Conservation (phyloP, 2,329 filamentous ascomycete species). For the Ophiostoma triangulosporum region DNA sequence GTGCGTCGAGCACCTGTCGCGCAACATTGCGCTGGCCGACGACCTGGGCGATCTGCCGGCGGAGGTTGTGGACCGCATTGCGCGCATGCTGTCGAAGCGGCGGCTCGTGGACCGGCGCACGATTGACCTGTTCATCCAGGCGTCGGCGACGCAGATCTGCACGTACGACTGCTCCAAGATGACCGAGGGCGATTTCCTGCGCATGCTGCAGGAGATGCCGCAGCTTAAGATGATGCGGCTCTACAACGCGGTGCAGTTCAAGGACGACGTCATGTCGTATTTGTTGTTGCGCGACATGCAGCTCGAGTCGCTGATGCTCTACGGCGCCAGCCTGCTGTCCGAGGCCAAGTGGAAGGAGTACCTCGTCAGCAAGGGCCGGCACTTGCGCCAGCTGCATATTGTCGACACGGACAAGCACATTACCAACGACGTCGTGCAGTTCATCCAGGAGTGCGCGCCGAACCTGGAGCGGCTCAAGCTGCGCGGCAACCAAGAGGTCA, state of each 20-base stretch:
- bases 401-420: slow-evolving; percentile 78
- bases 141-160: slow-evolving; percentile 34
- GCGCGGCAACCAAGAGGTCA: slow-evolving; percentile 63
- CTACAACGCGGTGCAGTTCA: slow-evolving; percentile 82
- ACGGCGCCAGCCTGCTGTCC: slow-evolving; percentile 72
- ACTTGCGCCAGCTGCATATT: slow-evolving; percentile 57
- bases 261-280: slow-evolving; percentile 71
- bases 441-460: slow-evolving; percentile 51
- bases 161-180: slow-evolving; percentile 53
- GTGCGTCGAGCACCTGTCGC: slow-evolving; percentile 48
- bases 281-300: slow-evolving; percentile 53
- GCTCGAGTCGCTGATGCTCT: slow-evolving; percentile 62
- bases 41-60: slow-evolving; percentile 47
- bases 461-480: slow-evolving; percentile 65
- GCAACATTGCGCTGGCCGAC: slow-evolving; percentile 48
- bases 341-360: slow-evolving; percentile 62
- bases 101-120: slow-evolving; percentile 41
- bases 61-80: slow-evolving; percentile 43
- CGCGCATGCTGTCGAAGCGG: slow-evolving; percentile 45
- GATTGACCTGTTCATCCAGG: slow-evolving; percentile 42
- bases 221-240: slow-evolving; percentile 58
- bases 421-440: slow-evolving; percentile 51
- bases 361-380: slow-evolving; percentile 49
- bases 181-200: slow-evolving; percentile 59
- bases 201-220: slow-evolving; percentile 65